A percentile compares a stretch with the other conserved stretches of the same genome.
Evolutionary conservation across 2,329 filamentous ascomycete species (phyloP).

Genomic region (Kalaharituber pfeilii): DNA sequence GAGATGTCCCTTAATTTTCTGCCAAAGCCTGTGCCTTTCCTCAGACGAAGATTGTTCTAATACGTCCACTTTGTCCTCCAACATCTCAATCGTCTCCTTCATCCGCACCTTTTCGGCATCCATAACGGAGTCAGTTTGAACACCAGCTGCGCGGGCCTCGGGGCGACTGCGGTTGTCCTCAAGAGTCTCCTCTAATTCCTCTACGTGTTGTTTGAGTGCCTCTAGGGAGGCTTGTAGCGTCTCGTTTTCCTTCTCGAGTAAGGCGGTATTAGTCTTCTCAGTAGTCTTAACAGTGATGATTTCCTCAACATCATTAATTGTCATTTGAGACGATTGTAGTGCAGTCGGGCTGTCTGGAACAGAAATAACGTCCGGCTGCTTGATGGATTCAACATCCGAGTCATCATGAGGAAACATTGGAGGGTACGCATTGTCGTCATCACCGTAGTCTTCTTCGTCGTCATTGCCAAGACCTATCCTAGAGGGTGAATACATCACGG

Average conservation of each 20-base stretch:
- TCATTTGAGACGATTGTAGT: not conserved
- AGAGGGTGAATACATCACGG: not conserved
- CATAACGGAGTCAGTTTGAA: slow-evolving; percentile 4
- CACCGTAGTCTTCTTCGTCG: slow-evolving; percentile 1
- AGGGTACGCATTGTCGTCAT: slow-evolving; percentile 1
- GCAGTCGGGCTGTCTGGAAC: not conserved
- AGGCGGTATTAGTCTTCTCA: slow-evolving; percentile 1
- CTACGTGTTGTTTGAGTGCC: slow-evolving; percentile 5
- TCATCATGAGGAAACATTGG: slow-evolving; percentile 3
- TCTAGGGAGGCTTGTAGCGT: slow-evolving; percentile 11
- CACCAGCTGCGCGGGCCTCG: slow-evolving; percentile 1
- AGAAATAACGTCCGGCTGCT: not conserved
- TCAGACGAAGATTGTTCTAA: slow-evolving; percentile 8
- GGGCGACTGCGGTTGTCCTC: not conserved
- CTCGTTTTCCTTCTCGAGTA: slow-evolving; percentile 19
- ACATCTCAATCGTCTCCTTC: slow-evolving; percentile 7
- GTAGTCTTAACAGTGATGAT: not conserved
- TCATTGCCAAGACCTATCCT: slow-evolving; percentile 1
- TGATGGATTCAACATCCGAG: slow-evolving; percentile 3
- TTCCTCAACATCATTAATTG: slow-evolving; percentile 2
- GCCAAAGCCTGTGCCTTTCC: slow-evolving; percentile 11
- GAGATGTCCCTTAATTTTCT: slow-evolving; percentile 8
- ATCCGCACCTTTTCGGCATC: slow-evolving; percentile 11
- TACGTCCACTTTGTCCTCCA: slow-evolving; percentile 8
- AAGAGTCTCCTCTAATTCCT: slow-evolving; percentile 9